These are phyloP conservation scores for Beauveria pseudobassiana DNA, from an alignment of 2,329 filamentous ascomycete genomes.

Conservation along the genomic window DNA sequence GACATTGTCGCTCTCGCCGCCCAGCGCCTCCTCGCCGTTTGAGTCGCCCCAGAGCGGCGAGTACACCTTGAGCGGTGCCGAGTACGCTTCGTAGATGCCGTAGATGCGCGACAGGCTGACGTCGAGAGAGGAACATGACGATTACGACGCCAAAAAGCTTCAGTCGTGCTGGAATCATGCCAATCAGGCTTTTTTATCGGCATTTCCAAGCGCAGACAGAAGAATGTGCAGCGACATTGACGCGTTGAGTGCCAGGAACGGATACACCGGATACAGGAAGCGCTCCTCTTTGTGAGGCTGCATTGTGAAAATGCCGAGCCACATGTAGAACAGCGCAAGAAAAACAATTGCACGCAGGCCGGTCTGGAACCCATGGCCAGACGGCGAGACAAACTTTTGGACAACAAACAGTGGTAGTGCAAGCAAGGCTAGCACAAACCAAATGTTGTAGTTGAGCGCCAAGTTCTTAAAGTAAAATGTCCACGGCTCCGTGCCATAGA, in stretches of 20 bases:
- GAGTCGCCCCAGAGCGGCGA: slow-evolving; percentile 52
- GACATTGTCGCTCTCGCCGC: slow-evolving; percentile 58
- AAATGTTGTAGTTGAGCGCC: slow-evolving; percentile 88
- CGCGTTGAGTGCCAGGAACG: slow-evolving; percentile 81
- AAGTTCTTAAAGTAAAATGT: slow-evolving; percentile 93
- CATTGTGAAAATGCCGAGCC: slow-evolving; percentile 82
- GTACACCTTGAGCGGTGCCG: slow-evolving; percentile 69
- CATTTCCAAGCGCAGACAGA: slow-evolving; percentile 65
- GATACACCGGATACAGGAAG: slow-evolving; percentile 97
- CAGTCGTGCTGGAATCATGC: slow-evolving; percentile 66
- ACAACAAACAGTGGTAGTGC: slow-evolving; percentile 68
- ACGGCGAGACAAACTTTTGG: slow-evolving; percentile 59
- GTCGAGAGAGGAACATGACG: slow-evolving; percentile 52
- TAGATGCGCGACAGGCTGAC: slow-evolving; percentile 64
- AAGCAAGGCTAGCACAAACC: slow-evolving; percentile 73
- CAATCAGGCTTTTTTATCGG: slow-evolving; percentile 57
- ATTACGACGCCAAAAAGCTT: slow-evolving; percentile 58
- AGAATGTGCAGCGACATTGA: slow-evolving; percentile 77
- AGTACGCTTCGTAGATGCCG: slow-evolving; percentile 75
- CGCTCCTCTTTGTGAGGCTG: slow-evolving; percentile 97
- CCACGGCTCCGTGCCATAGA: slow-evolving; percentile 96
- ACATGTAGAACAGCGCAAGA: slow-evolving; percentile 83
- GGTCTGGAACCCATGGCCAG: slow-evolving; percentile 56
- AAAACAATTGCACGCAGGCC: slow-evolving; percentile 72
- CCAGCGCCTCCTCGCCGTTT: slow-evolving; percentile 40